A percentile compares a stretch with the other conserved stretches of the same genome.
Conservation (phyloP, 2,329 filamentous ascomycete species). For the Ciborinia camelliae region DNA sequence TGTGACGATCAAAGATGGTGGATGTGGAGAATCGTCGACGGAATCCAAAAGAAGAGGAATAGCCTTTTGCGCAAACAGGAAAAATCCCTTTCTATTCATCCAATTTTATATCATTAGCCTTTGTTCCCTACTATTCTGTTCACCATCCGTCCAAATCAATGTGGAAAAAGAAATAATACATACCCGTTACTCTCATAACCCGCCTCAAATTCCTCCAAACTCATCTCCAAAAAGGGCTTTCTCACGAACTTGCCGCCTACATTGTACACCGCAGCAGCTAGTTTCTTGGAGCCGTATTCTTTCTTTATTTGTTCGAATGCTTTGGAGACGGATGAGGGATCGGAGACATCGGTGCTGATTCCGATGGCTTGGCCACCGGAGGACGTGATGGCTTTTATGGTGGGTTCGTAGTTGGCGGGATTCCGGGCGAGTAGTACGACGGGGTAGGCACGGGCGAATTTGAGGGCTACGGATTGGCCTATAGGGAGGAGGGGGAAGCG, state of each 20-base stretch:
- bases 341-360: constrained; percentile 62
- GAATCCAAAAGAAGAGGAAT: constrained; percentile 68
- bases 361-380: constrained; percentile 68
- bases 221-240: constrained; percentile 59
- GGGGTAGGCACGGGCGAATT: constrained; percentile 63
- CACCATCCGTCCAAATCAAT: neutral
- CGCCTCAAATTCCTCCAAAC: constrained; percentile 47
- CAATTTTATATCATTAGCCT: constrained; percentile 5
- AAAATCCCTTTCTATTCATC: constrained; percentile 52
- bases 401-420: constrained; percentile 60
- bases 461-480: constrained; percentile 51
- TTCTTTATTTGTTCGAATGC: constrained; percentile 62
- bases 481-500: neutral
- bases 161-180: constrained; percentile 30
- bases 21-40: constrained; percentile 52
- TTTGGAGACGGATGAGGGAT: constrained; percentile 47
- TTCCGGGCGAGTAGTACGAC: constrained; percentile 72
- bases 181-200: constrained; percentile 50
- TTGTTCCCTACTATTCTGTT: no score
- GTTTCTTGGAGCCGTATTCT: constrained; percentile 47
- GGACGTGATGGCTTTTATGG: constrained; percentile 65
- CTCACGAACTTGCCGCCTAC: constrained; percentile 50
- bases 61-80: constrained; percentile 69
- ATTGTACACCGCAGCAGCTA: constrained; percentile 69
- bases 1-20: constrained; percentile 80